Conservation (phyloP, 2,329 filamentous ascomycete species). For the Acrodontium crateriforme region DNA sequence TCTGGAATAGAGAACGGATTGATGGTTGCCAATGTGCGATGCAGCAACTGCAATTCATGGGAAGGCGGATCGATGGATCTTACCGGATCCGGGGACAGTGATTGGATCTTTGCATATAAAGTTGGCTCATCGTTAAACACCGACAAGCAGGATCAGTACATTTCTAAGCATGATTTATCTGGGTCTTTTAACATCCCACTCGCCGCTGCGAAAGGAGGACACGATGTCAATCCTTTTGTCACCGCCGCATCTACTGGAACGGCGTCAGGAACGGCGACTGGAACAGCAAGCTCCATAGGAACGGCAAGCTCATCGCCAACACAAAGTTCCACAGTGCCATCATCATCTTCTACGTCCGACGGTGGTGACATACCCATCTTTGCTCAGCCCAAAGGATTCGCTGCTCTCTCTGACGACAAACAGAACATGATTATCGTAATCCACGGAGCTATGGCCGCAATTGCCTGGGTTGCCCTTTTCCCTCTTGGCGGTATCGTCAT, state of each 20-base stretch:
- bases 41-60: constrained; percentile 41
- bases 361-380: too few relatives aligned
- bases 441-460: constrained; percentile 29
- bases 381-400: too few relatives aligned
- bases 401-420: too few relatives aligned
- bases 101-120: constrained; percentile 39
- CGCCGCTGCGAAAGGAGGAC: constrained; percentile 36
- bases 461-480: constrained; percentile 33
- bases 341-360: too few relatives aligned
- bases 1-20: constrained; percentile 37
- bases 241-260: constrained; percentile 9
- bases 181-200: constrained; percentile 35
- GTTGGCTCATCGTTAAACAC: constrained; percentile 35
- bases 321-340: too few relatives aligned
- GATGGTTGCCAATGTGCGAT: constrained; percentile 44
- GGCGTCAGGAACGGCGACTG: constrained; percentile 2
- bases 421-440: too few relatives aligned
- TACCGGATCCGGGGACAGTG: constrained; percentile 21
- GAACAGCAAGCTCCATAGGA: too few relatives aligned
- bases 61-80: constrained; percentile 39
- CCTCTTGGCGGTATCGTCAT: constrained; percentile 31
- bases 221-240: constrained; percentile 30
- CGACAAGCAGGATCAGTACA: constrained; percentile 28
- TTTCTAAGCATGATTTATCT: constrained; percentile 32
- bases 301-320: too few relatives aligned